phyloP scores from a whole-genome alignment of 2,329 filamentous ascomycete species.

The Colletotrichum plurivorum region DNA sequence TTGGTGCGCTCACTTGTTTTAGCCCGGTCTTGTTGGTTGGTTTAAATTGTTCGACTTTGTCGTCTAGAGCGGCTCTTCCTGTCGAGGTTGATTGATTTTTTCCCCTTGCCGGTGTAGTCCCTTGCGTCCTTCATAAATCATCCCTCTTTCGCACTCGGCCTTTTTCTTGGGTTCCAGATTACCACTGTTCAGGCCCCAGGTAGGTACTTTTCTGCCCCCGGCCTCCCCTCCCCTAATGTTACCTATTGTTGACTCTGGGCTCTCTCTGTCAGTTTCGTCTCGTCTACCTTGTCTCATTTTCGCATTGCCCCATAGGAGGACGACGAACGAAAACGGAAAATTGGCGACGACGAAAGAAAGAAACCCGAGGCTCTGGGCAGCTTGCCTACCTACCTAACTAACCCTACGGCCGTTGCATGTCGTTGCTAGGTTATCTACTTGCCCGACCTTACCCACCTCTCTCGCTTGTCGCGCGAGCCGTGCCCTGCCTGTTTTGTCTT shows the following conservation, averaged over 20 bases:
- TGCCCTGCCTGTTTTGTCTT: neutral
- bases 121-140: neutral
- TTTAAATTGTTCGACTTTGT: conserved; percentile 14
- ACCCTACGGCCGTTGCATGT: too few species aligned
- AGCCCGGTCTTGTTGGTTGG: conserved; percentile 12
- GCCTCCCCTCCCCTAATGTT: neutral
- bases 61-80: conserved; percentile 13
- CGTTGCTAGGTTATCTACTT: too few species aligned
- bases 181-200: neutral
- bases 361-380: neutral
- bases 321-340: neutral
- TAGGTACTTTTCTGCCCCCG: neutral
- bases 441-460: neutral
- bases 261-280: neutral
- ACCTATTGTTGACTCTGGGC: neutral
- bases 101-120: neutral
- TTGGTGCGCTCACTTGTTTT: conserved; percentile 13
- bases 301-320: neutral
- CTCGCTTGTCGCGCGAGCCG: neutral
- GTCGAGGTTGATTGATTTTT: neutral
- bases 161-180: neutral
- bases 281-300: neutral
- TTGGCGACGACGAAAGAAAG: neutral
- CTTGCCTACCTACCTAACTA: too few species aligned
- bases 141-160: neutral